Evolutionary conservation across 2,329 filamentous ascomycete species (phyloP).

Genomic region (Ophiognomonia clavigignenti-juglandacearum): DNA sequence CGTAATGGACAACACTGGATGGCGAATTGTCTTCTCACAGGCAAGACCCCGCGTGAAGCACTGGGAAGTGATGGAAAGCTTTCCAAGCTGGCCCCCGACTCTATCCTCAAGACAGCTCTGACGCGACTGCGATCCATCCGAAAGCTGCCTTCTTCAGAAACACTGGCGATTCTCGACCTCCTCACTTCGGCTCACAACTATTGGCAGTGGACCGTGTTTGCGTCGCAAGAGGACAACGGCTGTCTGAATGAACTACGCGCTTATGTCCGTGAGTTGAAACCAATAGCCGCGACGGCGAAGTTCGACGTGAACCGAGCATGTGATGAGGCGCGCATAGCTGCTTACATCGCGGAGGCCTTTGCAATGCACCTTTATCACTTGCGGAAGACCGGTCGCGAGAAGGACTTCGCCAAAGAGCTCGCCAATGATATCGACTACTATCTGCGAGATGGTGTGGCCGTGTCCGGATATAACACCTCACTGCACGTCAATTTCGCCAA

Average conservation of each 20-base stretch:
- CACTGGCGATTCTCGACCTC: slow-evolving; percentile 77
- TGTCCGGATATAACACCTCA: slow-evolving; percentile 82
- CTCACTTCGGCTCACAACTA: slow-evolving; percentile 85
- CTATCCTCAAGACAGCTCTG: slow-evolving; percentile 71
- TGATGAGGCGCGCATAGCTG: slow-evolving; percentile 66
- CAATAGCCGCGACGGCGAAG: slow-evolving; percentile 47
- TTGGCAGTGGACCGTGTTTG: slow-evolving; percentile 91
- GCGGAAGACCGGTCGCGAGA: slow-evolving; percentile 66
- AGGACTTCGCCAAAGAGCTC: slow-evolving; percentile 63
- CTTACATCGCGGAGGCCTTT: slow-evolving; percentile 80
- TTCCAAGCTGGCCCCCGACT: slow-evolving; percentile 45
- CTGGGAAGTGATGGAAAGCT: slow-evolving; percentile 53
- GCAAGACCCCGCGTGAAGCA: slow-evolving; percentile 74
- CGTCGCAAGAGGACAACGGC: slow-evolving; percentile 65
- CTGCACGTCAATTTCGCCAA: slow-evolving; percentile 79
- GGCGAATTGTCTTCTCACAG: slow-evolving; percentile 86
- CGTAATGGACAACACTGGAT: slow-evolving; percentile 94
- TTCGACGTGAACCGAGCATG: slow-evolving; percentile 53
- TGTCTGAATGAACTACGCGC: slow-evolving; percentile 70
- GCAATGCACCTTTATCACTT: slow-evolving; percentile 87
- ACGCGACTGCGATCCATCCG: slow-evolving; percentile 63
- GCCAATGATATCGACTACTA: slow-evolving; percentile 75
- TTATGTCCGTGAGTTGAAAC: slow-evolving; percentile 59
- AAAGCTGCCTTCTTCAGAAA: slow-evolving; percentile 58
- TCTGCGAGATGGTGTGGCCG: slow-evolving; percentile 68